These are phyloP conservation scores for Pugionium dolabratum DNA, from an alignment of 345 rosid species.

Conservation along the genomic window DNA sequence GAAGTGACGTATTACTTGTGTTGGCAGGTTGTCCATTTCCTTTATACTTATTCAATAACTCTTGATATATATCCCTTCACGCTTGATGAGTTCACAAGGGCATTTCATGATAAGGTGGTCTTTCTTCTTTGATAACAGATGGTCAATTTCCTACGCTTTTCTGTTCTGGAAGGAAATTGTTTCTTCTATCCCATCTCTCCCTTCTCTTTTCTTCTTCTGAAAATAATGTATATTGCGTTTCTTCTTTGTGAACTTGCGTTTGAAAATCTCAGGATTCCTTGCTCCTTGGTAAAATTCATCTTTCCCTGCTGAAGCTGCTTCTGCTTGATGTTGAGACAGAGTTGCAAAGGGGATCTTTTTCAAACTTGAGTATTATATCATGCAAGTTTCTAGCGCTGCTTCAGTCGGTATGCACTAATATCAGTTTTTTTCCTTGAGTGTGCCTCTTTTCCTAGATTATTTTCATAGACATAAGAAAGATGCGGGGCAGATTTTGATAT, in stretches of 20 bases:
- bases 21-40: slow-evolving; percentile 87
- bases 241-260: slow-evolving; percentile 22
- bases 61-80: slow-evolving; percentile 74
- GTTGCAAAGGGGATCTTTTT: slow-evolving; percentile 51
- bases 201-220: not conserved
- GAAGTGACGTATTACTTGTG: slow-evolving; percentile 30
- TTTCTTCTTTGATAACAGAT: slow-evolving; percentile 17
- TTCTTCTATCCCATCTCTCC: slow-evolving; percentile 3
- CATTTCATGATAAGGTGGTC: slow-evolving; percentile 90
- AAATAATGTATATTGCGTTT: not conserved
- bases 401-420: slow-evolving; percentile 70
- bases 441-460: slow-evolving; percentile 11
- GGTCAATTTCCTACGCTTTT: not conserved
- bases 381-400: slow-evolving; percentile 93
- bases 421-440: not conserved
- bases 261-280: slow-evolving; percentile 67
- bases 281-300: slow-evolving; percentile 83
- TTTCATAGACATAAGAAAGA: not conserved
- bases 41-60: slow-evolving; percentile 70
- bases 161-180: slow-evolving; percentile 13
- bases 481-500: not conserved
- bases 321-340: slow-evolving; percentile 67
- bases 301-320: slow-evolving; percentile 87
- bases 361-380: slow-evolving; percentile 56
- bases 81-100: slow-evolving; percentile 84